Evolutionary conservation across 768 basidiomycete species (phyloP), one percentile per base, ranked within the genome.

Genomic region (Rhodosporidiobolus sp.): DNA sequence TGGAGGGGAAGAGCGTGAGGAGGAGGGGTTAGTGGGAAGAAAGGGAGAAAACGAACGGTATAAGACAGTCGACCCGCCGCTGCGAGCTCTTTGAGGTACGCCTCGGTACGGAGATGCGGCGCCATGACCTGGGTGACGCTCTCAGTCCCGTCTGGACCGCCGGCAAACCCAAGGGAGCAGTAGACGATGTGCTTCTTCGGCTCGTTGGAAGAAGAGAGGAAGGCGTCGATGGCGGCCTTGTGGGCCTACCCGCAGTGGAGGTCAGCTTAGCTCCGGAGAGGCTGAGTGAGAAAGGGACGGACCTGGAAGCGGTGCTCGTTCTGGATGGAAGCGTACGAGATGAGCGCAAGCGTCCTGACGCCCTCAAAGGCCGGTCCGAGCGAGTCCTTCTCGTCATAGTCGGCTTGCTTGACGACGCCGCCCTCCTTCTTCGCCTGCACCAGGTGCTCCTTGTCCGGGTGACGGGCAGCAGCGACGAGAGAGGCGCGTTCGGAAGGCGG

Each of bases 271-370:
- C 1, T 19, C 17, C 14, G n/a, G 19, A 2, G 1, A 16, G 8
- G 17, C 16, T 28, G 30, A 6, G 34, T 9, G 26, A 28, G 38
- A 43, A 7, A 43, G 26, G 14, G 6, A n/a, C 58, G 58, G 43
- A 59, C 58, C 43, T 61, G 14, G 60, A 61, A 61, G 46, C 60
- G 45, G 60, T 61, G 60, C 30, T 61, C 60, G 46, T 49, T 48
- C 60, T 61, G 60, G 16, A 61, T 28, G n/a, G n/a, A 28, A 1
- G 60, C 30, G 30, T 61, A 61, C 19, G 28, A 32, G 30, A 61
- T 61, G 5, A 61, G 20, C 30, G 20, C 28, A 1, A 61, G 46
- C 19, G 48, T 34, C 46, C 49, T 26, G 28, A 49, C 60, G 30
- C 60, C 46, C 30, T 48, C 60, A 30, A 61, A 61, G 24, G 46